A percentile compares a stretch with the other conserved stretches of the same genome.
phyloP scores from a whole-genome alignment of 176 grass and related monocot genomes.

The Chrysopogon serrulatus region DNA sequence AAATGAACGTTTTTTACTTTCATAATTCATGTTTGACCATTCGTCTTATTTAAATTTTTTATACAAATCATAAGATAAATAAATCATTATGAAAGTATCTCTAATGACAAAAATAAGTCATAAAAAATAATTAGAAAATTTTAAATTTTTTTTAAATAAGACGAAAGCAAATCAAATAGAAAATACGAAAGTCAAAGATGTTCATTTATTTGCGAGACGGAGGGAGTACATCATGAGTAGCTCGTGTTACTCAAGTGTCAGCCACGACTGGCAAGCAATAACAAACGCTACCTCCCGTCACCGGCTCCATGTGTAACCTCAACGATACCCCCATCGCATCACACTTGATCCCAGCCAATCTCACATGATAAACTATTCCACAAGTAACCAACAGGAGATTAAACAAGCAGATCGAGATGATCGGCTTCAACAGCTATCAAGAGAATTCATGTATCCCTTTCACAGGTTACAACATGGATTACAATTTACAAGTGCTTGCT shows the following conservation, averaged over 20 bases:
- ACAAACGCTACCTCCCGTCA: neutral
- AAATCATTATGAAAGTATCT: too few relatives aligned
- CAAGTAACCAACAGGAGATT: neutral
- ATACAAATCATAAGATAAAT: too few relatives aligned
- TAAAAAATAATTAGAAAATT: too few relatives aligned
- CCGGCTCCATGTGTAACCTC: neutral
- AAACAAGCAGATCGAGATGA: neutral
- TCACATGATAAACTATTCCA: neutral
- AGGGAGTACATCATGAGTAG: constrained; percentile 30
- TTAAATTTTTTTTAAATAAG: too few relatives aligned
- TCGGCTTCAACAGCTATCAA: neutral
- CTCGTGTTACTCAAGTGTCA: neutral
- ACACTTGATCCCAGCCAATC: neutral
- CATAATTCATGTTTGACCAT: too few relatives aligned
- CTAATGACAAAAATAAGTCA: too few relatives aligned
- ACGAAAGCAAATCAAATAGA: too few relatives aligned
- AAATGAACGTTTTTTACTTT: too few relatives aligned
- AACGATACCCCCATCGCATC: neutral
- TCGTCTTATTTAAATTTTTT: too few relatives aligned
- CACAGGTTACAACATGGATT: constrained; percentile 27
- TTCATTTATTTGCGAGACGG: too few relatives aligned
- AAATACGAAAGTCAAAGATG: too few relatives aligned
- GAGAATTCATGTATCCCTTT: constrained; percentile 18
- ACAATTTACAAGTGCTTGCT: constrained; percentile 20
- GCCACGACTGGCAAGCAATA: neutral